A percentile compares a stretch with the other conserved stretches of the same genome.
Conservation (phyloP, 2,329 filamentous ascomycete genomes). For the Stagonosporopsis rhizophila region DNA sequence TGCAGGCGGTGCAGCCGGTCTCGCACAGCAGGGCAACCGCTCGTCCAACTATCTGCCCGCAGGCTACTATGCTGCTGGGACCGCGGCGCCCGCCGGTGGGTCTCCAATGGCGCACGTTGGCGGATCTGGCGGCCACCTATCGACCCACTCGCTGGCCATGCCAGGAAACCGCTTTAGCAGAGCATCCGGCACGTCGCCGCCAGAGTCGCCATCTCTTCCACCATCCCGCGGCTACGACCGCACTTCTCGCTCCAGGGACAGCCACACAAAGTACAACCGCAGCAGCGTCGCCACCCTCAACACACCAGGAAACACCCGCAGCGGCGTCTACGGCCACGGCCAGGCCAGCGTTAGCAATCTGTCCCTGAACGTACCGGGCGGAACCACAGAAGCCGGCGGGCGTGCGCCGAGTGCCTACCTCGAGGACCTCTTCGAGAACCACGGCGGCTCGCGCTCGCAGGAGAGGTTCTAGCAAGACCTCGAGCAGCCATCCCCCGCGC, state of each 20-base stretch:
- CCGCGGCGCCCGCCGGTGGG: slow-evolving; percentile 54
- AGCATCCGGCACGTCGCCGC: slow-evolving; percentile 44
- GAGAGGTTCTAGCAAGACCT: slow-evolving; percentile 43
- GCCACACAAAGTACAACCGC: slow-evolving; percentile 42
- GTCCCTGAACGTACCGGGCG: slow-evolving; percentile 65
- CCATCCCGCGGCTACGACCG: slow-evolving; percentile 47
- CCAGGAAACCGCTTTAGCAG: slow-evolving; percentile 46
- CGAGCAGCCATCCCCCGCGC: slow-evolving; percentile 12
- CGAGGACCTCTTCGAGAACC: slow-evolving; percentile 86
- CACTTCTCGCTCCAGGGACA: slow-evolving; percentile 43
- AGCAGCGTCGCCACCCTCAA: slow-evolving; percentile 48
- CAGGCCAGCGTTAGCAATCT: slow-evolving; percentile 68
- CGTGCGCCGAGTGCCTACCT: slow-evolving; percentile 88
- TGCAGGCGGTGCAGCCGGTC: slow-evolving; percentile 64
- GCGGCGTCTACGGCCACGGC: slow-evolving; percentile 38
- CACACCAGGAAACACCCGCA: slow-evolving; percentile 43
- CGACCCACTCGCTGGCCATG: slow-evolving; percentile 38
- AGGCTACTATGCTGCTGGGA: slow-evolving; percentile 84
- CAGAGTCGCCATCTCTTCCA: slow-evolving; percentile 45
- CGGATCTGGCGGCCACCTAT: slow-evolving; percentile 44
- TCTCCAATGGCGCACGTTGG: slow-evolving; percentile 52
- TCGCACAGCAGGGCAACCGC: slow-evolving; percentile 61
- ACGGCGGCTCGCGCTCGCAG: slow-evolving; percentile 52
- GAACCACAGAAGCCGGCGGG: slow-evolving; percentile 60
- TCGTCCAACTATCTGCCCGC: slow-evolving; percentile 85